Conservation (phyloP, 1,284 basidiomycete species). For the Ganoderma multipileum region DNA sequence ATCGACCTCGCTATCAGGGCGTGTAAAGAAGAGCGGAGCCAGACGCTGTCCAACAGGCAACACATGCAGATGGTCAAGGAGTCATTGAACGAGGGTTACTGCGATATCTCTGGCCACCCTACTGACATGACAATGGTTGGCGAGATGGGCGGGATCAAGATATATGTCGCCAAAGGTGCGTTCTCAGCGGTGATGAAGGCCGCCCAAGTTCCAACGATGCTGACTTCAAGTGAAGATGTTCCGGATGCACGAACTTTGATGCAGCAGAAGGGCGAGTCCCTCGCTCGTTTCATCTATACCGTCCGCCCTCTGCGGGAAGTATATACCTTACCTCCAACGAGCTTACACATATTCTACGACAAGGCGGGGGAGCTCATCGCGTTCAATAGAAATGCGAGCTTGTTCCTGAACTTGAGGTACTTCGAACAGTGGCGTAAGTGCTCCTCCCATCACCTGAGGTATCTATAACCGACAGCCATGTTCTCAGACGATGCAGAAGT, state of each 20-base stretch:
- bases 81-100: conserved; percentile 80
- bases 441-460: neutral
- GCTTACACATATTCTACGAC: conserved; percentile 91
- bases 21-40: conserved; percentile 73
- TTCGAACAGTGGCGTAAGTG: conserved; percentile 88
- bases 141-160: conserved; percentile 68
- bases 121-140: conserved; percentile 71
- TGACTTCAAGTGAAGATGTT: conserved; percentile 56
- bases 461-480: neutral
- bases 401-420: conserved; percentile 91
- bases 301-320: conserved; percentile 63
- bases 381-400: conserved; percentile 90
- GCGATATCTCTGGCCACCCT: conserved; percentile 76
- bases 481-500: conserved; percentile 75
- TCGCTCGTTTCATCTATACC: conserved; percentile 76
- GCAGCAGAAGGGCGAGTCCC: conserved; percentile 53
- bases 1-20: conserved; percentile 82
- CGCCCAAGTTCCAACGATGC: neutral
- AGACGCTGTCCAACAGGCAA: conserved; percentile 67
- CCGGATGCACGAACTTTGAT: conserved; percentile 58
- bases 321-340: conserved; percentile 70
- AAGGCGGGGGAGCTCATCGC: conserved; percentile 84
- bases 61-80: conserved; percentile 81
- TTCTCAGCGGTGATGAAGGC: neutral
- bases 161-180: conserved; percentile 76